A percentile compares a stretch with the other conserved stretches of the same genome.
These are phyloP conservation scores for Hypoxylon fuscum DNA, from an alignment of 495 filamentous ascomycete genomes.

Conservation along the genomic window DNA sequence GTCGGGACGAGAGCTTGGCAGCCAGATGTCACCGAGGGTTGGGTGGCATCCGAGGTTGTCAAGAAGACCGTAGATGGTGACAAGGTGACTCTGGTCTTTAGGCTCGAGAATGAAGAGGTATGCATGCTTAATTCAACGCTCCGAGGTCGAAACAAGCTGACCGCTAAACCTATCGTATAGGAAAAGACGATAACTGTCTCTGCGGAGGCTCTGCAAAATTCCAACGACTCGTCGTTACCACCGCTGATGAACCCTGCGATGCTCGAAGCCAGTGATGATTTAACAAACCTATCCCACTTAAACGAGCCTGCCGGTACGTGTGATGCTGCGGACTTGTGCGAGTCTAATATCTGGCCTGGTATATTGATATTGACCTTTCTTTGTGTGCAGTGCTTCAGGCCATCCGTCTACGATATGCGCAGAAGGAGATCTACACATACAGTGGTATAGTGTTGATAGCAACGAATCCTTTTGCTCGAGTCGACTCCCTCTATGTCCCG, in stretches of 20 bases:
- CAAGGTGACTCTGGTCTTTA: constrained; percentile 85
- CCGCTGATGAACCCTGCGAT: constrained; percentile 98
- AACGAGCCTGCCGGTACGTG: constrained; percentile 95
- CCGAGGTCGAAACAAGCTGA: constrained; percentile 22
- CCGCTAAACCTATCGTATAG: constrained; percentile 53
- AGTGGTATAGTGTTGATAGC: constrained; percentile 98
- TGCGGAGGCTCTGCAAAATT: constrained; percentile 74
- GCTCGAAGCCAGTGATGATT: constrained; percentile 97
- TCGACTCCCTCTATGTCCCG: constrained; percentile 97
- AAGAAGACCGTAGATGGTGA: constrained; percentile 85
- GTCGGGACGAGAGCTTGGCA: constrained; percentile 98
- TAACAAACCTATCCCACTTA: constrained; percentile 96
- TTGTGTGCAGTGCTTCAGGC: constrained; percentile 83
- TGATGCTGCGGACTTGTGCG: constrained; percentile 3
- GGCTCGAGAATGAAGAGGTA: constrained; percentile 94
- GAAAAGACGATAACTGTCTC: constrained; percentile 84
- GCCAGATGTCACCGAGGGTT: constrained; percentile 93
- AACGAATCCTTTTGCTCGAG: constrained; percentile 96
- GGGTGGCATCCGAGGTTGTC: constrained; percentile 94
- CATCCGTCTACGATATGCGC: constrained; percentile 95
- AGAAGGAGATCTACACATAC: constrained; percentile 99
- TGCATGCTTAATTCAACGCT: constrained; percentile 28
- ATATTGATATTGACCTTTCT: constrained; percentile 30
- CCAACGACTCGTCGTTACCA: constrained; percentile 77
- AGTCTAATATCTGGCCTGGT: constrained; percentile 47